Base-by-base conservation (phyloP, 441 rosid genomes). In the Rhodomyrtus psidioides region DNA sequence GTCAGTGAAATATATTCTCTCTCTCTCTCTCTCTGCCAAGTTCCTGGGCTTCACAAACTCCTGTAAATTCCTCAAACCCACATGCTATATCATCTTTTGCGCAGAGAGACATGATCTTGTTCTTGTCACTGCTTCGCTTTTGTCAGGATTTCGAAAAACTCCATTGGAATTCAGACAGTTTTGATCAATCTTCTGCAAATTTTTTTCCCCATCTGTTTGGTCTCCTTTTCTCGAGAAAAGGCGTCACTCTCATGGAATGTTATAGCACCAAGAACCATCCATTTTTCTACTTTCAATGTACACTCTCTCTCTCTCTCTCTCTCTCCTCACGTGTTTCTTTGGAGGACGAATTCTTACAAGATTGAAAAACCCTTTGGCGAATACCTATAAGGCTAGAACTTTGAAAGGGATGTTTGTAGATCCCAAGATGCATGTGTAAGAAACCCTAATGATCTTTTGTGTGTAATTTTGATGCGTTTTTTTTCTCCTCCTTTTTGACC, bases 91-190 rank as follows among this genome's bases (percentile, higher is more conserved):
- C 49, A 27, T 89, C 55, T 87, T 76, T 91, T 89, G 90, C 85
- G 83, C 84, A 86, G 87, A 87, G 90, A 83, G 23, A 92, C 90
- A 88, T 84, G 86, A 90, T 86, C 91, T 88, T 83, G 24, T 83
- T 92, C 86, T 86, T 89, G 91, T 91, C 91, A 70, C 90, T 81
- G 89, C 51, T 76, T 74, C 53, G 83, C 93, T 91, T 92, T 93
- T 89, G 91, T 89, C 93, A 91, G 91, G 87, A 86, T 70, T 70
- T 42, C 89, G 85, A 89, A 90, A 53, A 70, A 4, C 89, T 85
- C 86, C 93, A 87, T 90, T 88, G 89, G 89, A 86, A 87, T 89
- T 86, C 88, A 86, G 89, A 70, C 79, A 70, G 79, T 9, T 21
- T 21, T 70, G 7, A 70, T 70, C 79, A 34, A 9, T 70, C 79